Evolutionary conservation across 352 stramenopile species (phyloP).

Genomic region (Pythium monospermum): DNA sequence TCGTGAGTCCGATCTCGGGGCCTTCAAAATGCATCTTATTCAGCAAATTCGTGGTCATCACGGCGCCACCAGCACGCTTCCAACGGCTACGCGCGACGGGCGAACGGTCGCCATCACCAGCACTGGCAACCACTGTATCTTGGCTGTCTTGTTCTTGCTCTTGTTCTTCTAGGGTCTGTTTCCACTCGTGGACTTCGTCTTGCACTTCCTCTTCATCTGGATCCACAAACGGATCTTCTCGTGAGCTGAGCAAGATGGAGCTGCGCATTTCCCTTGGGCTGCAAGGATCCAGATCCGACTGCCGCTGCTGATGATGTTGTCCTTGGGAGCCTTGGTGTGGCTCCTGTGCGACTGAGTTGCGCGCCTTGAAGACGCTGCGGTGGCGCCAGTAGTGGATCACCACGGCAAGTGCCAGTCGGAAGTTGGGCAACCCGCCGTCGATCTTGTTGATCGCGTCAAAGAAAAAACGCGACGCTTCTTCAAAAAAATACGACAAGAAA

Average conservation of each 20-base stretch:
- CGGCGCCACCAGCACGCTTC: constrained; percentile 65
- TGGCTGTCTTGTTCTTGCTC: too few species aligned
- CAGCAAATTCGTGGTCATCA: constrained; percentile 63
- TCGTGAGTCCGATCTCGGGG: constrained; percentile 75
- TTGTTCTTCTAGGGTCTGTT: constrained; percentile 27
- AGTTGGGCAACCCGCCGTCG: constrained; percentile 77
- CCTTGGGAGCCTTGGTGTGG: constrained; percentile 46
- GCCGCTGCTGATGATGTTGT: too few species aligned
- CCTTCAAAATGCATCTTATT: constrained; percentile 76
- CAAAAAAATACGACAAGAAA: constrained; percentile 84
- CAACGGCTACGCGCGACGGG: constrained; percentile 38
- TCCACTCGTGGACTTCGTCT: constrained; percentile 53
- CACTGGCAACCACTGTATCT: too few species aligned
- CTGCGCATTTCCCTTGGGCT: constrained; percentile 33
- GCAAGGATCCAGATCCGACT: too few species aligned
- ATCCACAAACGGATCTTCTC: constrained; percentile 71
- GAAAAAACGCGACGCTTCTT: constrained; percentile 78
- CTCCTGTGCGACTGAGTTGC: constrained; percentile 67
- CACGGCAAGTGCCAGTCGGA: constrained; percentile 74
- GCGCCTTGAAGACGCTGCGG: constrained; percentile 66
- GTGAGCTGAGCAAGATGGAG: constrained; percentile 40
- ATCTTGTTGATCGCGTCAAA: constrained; percentile 82
- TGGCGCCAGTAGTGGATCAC: constrained; percentile 85
- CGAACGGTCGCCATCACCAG: too few species aligned
- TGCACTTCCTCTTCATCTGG: constrained; percentile 68